phyloP scores from a whole-genome alignment of 2,329 filamentous ascomycete species.

The Sphaerostilbella broomeana region DNA sequence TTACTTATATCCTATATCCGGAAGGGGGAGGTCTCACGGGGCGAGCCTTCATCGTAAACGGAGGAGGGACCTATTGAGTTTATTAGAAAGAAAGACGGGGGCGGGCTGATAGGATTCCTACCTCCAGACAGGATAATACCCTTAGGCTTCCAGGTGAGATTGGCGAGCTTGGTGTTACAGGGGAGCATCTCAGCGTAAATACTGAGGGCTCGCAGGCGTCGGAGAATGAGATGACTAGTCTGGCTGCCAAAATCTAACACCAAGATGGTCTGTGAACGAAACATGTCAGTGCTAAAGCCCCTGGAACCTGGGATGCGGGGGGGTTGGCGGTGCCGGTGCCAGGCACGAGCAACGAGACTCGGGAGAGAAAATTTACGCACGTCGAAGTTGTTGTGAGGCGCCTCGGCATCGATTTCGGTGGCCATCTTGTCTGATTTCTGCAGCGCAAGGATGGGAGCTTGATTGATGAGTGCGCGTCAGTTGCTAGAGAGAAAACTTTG shows the following conservation, averaged over 20 bases:
- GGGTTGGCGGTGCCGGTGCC: too few relatives aligned
- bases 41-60: constrained; percentile 74
- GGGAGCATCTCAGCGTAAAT: constrained; percentile 77
- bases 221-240: constrained; percentile 64
- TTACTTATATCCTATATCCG: neutral
- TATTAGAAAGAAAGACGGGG: too few relatives aligned
- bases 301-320: too few relatives aligned
- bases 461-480: too few relatives aligned
- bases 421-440: constrained; percentile 4
- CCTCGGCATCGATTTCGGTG: constrained; percentile 11
- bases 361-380: constrained; percentile 2
- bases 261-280: constrained; percentile 49
- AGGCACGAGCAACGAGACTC: too few relatives aligned
- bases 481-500: too few relatives aligned
- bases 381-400: constrained; percentile 16
- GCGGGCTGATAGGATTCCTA: too few relatives aligned
- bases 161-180: constrained; percentile 72
- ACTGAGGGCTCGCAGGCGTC: constrained; percentile 42
- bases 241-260: constrained; percentile 48
- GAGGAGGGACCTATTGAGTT: too few relatives aligned
- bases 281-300: too few relatives aligned
- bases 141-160: constrained; percentile 71
- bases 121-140: constrained; percentile 61
- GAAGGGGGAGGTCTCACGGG: constrained; percentile 28
- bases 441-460: too few relatives aligned